Base-by-base conservation (phyloP, 306 rosid species). In the Hippophae tibetana region DNA sequence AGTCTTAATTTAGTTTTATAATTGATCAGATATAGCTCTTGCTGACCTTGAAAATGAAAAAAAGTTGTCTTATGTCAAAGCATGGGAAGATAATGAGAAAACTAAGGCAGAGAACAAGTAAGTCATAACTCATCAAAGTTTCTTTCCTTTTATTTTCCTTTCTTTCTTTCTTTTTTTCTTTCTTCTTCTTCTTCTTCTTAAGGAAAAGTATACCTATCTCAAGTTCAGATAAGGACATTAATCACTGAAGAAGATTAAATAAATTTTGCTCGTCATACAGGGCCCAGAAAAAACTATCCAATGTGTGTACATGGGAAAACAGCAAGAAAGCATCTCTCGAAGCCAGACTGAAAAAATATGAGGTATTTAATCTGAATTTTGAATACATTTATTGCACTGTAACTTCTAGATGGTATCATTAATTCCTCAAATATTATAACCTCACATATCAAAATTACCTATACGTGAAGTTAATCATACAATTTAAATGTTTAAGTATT, bases 21-120 rank as follows among this genome's bases (percentile, higher is more conserved):
- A 61, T 62, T 71, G 52, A 41, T 48, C 87, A 93, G 99, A 93
- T 81, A 5, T 93, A 70, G 97, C 83, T 75, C 90, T 89, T 38
- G 94, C 99, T 5, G 81, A 56, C 44, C 71, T 88, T 58, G 97
- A 79, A 48, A 88, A 80, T 48, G 97, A 82, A 69, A 93, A 89
- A 66, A 82, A 57, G 53, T n/a, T 65, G 52, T 89, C 99, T 58
- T 80, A 75, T 66, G 66, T 89, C 67, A 86, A 77, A 77, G 97
- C 99, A 46, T 93, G 99, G 99, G 99, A 93, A 81, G 99, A 88
- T 12, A 89, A 81, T 66, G 97, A 93, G 59, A 93, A 89, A 70
- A 6, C 82, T 11, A 93, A 89, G 71, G 89, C 82, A 23, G 83
- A 89, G 62, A 93, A 89, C 76, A 93, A 84, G 99, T 93, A 78